Base-by-base conservation (phyloP, 2,329 filamentous ascomycete species). In the Drechslerella stenobrocha region DNA sequence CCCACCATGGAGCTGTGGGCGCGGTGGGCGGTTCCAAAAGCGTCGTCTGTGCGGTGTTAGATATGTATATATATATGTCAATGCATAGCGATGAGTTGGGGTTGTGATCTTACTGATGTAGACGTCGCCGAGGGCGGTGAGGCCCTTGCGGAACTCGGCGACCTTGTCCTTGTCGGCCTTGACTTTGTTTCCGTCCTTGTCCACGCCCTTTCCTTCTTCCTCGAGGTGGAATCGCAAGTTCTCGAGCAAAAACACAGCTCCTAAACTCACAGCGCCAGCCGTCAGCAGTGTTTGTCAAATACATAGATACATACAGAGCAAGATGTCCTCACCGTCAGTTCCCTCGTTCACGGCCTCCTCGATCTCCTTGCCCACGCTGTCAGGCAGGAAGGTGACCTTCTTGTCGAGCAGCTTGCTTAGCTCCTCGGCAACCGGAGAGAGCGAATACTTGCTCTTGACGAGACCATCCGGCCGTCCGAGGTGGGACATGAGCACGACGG, bases 1-100 rank as follows among this genome's bases (percentile, higher is more conserved):
- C 93, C 93, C 75, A 98, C 93, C 93, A 98, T 98, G 78, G 92
- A 97, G 79, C 90, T 96, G 85, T 98, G 93, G 48, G 89, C 93
- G 78, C 93, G 90, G 83, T 98, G 93, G 69, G 93, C 93, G 70
- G 93, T 98, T 78, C 93, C 93, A 77, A 98, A 98, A 70, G 95
- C 93, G 76, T 98, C 93, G 80, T 98, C 90, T 95, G 72, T n/a
- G n/a, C n/a, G n/a, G n/a, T n/a, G n/a, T n/a, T n/a, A n/a, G n/a
- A n/a, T n/a, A n/a, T n/a, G n/a, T n/a, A n/a, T n/a, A n/a, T n/a
- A n/a, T n/a, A n/a, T n/a, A n/a, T n/a, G n/a, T n/a, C n/a, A n/a
- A n/a, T n/a, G n/a, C n/a, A n/a, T n/a, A n/a, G n/a, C 15, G 32
- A 50, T 52, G 11, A 47, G 24, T 22, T 28, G 45, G 45, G 30